These are phyloP conservation scores for Raffaelea ambrosiae DNA, from an alignment of 2,329 filamentous ascomycete species.

Conservation along the genomic window DNA sequence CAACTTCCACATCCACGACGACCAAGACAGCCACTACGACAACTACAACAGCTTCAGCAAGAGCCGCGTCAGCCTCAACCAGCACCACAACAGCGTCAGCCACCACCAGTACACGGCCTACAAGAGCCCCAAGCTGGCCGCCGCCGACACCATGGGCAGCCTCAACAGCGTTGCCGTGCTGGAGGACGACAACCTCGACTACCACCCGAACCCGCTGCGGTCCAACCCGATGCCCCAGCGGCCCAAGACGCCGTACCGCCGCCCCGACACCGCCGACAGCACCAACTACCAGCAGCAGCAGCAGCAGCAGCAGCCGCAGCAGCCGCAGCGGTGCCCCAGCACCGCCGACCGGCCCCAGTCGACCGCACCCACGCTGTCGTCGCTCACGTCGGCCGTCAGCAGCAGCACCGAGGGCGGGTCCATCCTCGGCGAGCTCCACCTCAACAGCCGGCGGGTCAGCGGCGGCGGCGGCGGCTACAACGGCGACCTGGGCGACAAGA, in stretches of 20 bases:
- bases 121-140: background rate
- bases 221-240: conserved; percentile 33
- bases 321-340: background rate
- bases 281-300: background rate
- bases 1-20: conserved; percentile 15
- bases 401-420: conserved; percentile 11
- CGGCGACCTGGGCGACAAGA: conserved; percentile 22
- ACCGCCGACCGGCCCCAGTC: conserved; percentile 22
- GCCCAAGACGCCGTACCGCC: conserved; percentile 5
- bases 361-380: conserved; percentile 3
- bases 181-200: conserved; percentile 13
- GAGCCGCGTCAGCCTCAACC: conserved; percentile 9
- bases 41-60: background rate
- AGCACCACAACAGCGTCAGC: conserved; percentile 11
- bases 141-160: background rate
- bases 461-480: conserved; percentile 34
- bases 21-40: background rate
- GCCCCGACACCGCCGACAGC: conserved; percentile 2
- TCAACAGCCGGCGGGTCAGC: conserved; percentile 34
- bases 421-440: conserved; percentile 33
- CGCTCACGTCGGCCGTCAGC: conserved; percentile 11
- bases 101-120: background rate
- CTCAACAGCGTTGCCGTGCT: background rate
- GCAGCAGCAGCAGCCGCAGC: too few species aligned
- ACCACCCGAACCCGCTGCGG: conserved; percentile 44